These are phyloP conservation scores for Hypoxylon intermedium DNA, from an alignment of 495 filamentous ascomycete species.

Conservation along the genomic window DNA sequence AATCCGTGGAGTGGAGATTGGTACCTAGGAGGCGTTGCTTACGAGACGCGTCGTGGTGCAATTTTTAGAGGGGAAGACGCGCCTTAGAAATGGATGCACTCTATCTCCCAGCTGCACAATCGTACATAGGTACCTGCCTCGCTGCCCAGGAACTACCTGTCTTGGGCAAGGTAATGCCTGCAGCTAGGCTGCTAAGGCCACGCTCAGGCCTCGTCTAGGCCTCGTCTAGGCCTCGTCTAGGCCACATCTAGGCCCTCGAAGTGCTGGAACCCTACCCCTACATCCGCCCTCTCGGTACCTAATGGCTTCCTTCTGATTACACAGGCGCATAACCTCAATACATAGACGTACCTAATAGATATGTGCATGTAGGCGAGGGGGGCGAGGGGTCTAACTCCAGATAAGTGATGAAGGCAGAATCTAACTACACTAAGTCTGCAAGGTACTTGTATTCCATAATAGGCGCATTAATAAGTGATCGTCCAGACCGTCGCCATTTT, in stretches of 20 bases:
- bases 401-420: background rate
- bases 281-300: constrained; percentile 15
- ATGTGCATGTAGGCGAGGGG: too few relatives aligned
- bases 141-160: background rate
- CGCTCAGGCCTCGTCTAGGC: background rate
- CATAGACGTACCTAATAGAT: too few relatives aligned
- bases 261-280: constrained; percentile 7
- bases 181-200: background rate
- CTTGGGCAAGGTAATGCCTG: too few relatives aligned
- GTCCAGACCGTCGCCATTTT: constrained; percentile 6
- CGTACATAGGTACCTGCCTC: background rate
- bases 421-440: too few relatives aligned
- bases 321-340: too few relatives aligned
- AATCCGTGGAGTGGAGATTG: background rate
- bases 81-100: background rate
- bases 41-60: constrained; percentile 26
- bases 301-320: constrained; percentile 2
- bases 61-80: constrained; percentile 31
- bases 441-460: background rate
- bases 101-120: background rate
- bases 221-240: background rate
- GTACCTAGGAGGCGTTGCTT: background rate
- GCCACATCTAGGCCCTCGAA: too few relatives aligned
- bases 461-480: constrained; percentile 21
- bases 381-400: too few relatives aligned